Conservation (phyloP, 805 yeast species). For the Metschnikowia vanudenii region DNA sequence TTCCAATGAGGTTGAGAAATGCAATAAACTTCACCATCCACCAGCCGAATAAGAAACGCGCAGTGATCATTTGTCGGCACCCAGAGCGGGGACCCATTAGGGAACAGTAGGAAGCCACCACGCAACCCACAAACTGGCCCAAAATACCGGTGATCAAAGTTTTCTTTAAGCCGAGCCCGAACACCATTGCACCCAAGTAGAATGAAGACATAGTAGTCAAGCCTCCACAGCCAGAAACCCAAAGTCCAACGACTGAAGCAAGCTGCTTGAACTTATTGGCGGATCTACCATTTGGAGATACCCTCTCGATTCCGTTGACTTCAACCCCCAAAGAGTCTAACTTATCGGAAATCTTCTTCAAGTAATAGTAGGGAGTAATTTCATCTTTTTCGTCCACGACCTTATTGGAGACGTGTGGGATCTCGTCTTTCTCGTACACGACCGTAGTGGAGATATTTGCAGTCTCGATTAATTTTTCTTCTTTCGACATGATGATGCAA, state of each 20-base stretch:
- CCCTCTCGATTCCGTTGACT: constrained; percentile 74
- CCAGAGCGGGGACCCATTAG: constrained; percentile 91
- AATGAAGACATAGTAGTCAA: constrained; percentile 87
- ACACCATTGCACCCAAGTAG: constrained; percentile 70
- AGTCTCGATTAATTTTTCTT: no score
- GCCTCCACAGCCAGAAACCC: constrained; percentile 87
- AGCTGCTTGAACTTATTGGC: constrained; percentile 28
- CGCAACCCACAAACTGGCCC: constrained; percentile 67
- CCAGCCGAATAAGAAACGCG: constrained; percentile 81
- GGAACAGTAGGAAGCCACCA: constrained; percentile 78
- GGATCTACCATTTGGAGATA: constrained; percentile 63
- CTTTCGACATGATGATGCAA: no score
- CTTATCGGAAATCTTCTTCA: constrained; percentile 17
- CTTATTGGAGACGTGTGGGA: constrained; percentile 6
- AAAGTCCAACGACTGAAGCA: constrained; percentile 59
- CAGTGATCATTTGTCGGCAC: constrained; percentile 82
- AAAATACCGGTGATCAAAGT: constrained; percentile 59
- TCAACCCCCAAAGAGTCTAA: constrained; percentile 64
- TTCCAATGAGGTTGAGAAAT: constrained; percentile 68
- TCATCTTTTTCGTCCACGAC: constrained; percentile 13
- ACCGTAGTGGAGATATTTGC: no score
- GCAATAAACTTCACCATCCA: constrained; percentile 78
- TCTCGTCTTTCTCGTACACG: no score
- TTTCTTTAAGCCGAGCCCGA: constrained; percentile 65
- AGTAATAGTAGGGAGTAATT: constrained; percentile 14